Conservation (phyloP, 805 yeast genomes). For the Saccharomyces kudriavzevii region DNA sequence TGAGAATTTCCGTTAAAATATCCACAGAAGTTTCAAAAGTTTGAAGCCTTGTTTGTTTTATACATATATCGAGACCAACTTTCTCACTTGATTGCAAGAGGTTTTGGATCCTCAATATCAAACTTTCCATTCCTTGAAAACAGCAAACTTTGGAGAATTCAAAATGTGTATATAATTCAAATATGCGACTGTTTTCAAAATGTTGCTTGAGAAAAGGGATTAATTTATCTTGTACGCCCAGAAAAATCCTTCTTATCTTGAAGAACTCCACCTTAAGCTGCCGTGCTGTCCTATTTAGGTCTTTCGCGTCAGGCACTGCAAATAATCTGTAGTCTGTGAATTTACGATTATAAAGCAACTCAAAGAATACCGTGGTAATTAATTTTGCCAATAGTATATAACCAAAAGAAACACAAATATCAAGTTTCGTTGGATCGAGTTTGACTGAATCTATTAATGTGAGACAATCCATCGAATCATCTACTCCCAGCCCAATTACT, state of each 20-base stretch:
- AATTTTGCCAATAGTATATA: conserved; percentile 7
- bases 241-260: too few relatives aligned
- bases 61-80: background rate
- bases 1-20: too few relatives aligned
- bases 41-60: too few relatives aligned
- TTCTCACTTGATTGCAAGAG: background rate
- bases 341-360: conserved; percentile 4
- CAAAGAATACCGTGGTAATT: background rate
- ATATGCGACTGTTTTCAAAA: background rate
- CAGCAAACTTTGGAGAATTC: background rate
- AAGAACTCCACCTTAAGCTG: too few relatives aligned
- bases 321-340: conserved; percentile 8
- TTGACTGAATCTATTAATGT: conserved; percentile 2
- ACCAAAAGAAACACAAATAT: background rate
- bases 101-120: background rate
- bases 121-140: background rate
- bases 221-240: background rate
- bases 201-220: background rate
- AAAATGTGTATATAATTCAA: background rate
- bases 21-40: too few relatives aligned
- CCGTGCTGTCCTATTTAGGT: too few relatives aligned
- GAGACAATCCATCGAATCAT: conserved; percentile 8
- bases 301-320: background rate
- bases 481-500: conserved; percentile 9
- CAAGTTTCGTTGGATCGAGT: background rate